Evolutionary conservation across 495 filamentous ascomycete genomes (phyloP), one percentile per base, ranked within the genome.

Genomic region (Neurospora cerealis): DNA sequence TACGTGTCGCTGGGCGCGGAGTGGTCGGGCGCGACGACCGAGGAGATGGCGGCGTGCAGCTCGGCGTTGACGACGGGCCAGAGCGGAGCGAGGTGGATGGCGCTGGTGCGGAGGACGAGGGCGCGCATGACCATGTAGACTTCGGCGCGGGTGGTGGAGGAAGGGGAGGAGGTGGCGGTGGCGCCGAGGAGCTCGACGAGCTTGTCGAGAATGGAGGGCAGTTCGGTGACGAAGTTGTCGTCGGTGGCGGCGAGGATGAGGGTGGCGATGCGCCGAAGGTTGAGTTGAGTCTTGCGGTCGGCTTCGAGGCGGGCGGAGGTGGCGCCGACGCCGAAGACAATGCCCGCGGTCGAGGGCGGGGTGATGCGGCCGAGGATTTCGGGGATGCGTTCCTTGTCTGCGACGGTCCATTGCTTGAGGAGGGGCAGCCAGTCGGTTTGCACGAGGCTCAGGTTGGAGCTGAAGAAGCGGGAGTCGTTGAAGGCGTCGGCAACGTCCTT

Each of bases 241-340:
- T 86, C 81, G 9, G 86, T 87, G 32, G 89, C 88, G 24, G 94
- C 92, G 21, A 97, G 84, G 38, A 97, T 82, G 36, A 98, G 83
- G 32, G 92, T 83, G 28, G 93, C 89, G 71, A 96, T 89, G 71
- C 96, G 88, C 10, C 94, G 91, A 15, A 99, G 89, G 79, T 94
- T 97, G 42, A 97, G 88, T 78, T 98, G 95, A 9, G 94, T 92
- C 81, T 92, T 96, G 70, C 94, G 91, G 81, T 99, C 96, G 10
- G 96, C 94, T 83, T 99, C 96, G 60, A 94, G 85, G 73, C 96
- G 87, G n/a, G 96, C 96, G 32, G 95, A 95, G 41, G 92, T 95
- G 8, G 96, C 96, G 70, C 96, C 96, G 6, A 99, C 96, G 32
- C 96, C 96, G 75, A 99, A 99, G 80, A 99, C 93, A 72, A 98